Percentiles rank a stretch among this genome's conserved stretches.
Conservation (phyloP, 768 basidiomycete genomes). For the Lentinula sp. region DNA sequence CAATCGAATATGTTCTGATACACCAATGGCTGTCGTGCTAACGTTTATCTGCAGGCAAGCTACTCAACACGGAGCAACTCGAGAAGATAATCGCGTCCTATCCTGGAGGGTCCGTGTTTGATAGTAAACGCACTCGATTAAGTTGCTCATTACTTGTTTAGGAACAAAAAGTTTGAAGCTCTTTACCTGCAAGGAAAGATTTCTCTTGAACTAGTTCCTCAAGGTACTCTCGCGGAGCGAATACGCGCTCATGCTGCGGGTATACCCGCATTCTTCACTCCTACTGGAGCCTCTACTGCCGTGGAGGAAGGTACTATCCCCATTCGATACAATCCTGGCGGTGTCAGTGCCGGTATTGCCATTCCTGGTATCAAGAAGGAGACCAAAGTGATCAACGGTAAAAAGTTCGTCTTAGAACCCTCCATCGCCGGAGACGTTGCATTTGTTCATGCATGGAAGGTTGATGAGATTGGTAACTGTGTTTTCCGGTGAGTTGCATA, state of each 20-base stretch:
- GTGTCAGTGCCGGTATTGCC: conserved; percentile 62
- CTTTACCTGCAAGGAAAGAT: conserved; percentile 78
- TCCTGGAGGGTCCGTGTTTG: conserved; percentile 64
- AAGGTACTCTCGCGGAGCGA: conserved; percentile 86
- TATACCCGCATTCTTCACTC: conserved; percentile 91
- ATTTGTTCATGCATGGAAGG: conserved; percentile 88
- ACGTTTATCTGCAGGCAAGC: conserved; percentile 43
- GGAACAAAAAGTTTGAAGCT: conserved; percentile 82
- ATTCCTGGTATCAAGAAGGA: conserved; percentile 76
- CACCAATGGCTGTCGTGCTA: background rate
- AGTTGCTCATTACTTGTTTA: conserved; percentile 19
- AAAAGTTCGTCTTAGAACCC: conserved; percentile 75
- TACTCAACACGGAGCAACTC: conserved; percentile 71
- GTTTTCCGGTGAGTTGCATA: conserved; percentile 65
- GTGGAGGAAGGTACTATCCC: conserved; percentile 78
- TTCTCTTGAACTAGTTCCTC: conserved; percentile 83
- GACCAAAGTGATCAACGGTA: conserved; percentile 69
- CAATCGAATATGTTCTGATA: background rate
- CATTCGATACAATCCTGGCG: conserved; percentile 71
- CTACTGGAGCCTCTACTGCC: conserved; percentile 82
- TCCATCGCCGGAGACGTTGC: conserved; percentile 79
- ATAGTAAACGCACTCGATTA: background rate
- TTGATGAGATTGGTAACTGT: conserved; percentile 85
- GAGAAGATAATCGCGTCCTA: conserved; percentile 85
- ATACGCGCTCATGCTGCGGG: conserved; percentile 86